phyloP scores from a whole-genome alignment of 352 stramenopile genomes.

The Phytophthora ohioensis region DNA sequence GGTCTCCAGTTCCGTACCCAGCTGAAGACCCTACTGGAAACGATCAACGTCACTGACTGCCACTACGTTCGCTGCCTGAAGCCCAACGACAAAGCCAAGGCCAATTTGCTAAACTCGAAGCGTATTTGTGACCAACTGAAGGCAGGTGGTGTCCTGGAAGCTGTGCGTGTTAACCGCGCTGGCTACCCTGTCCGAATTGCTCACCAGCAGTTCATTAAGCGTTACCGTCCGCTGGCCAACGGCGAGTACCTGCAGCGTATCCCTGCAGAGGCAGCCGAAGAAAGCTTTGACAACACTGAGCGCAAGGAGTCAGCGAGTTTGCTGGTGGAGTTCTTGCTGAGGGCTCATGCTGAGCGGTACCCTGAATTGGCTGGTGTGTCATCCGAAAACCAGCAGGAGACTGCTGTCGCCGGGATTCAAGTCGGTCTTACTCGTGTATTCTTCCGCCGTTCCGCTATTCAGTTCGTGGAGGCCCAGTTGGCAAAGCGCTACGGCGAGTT shows the following conservation, averaged over 20 bases:
- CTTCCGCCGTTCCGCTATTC: conserved; percentile 84
- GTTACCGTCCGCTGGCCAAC: conserved; percentile 85
- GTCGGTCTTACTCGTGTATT: conserved; percentile 85
- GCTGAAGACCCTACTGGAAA: conserved; percentile 92
- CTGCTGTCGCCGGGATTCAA: conserved; percentile 72
- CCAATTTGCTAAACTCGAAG: conserved; percentile 85
- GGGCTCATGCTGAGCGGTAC: conserved; percentile 75
- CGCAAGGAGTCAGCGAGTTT: conserved; percentile 62
- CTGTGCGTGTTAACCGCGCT: conserved; percentile 96
- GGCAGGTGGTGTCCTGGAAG: conserved; percentile 99
- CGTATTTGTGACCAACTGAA: conserved; percentile 96
- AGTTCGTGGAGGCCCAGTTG: conserved; percentile 88
- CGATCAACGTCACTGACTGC: conserved; percentile 94
- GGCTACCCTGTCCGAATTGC: conserved; percentile 98
- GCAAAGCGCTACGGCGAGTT: conserved; percentile 89
- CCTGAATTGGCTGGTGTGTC: conserved; percentile 52
- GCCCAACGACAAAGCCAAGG: conserved; percentile 96
- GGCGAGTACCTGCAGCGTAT: conserved; percentile 69
- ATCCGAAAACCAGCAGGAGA: conserved; percentile 52
- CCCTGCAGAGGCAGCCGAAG: conserved; percentile 58
- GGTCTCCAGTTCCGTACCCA: conserved; percentile 94
- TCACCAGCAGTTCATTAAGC: conserved; percentile 94
- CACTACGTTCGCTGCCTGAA: conserved; percentile 99
- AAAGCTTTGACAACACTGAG: conserved; percentile 61
- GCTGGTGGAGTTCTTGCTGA: conserved; percentile 74